Evolutionary conservation across 345 rosid genomes (phyloP).

Genomic region (Ceriops decandra): DNA sequence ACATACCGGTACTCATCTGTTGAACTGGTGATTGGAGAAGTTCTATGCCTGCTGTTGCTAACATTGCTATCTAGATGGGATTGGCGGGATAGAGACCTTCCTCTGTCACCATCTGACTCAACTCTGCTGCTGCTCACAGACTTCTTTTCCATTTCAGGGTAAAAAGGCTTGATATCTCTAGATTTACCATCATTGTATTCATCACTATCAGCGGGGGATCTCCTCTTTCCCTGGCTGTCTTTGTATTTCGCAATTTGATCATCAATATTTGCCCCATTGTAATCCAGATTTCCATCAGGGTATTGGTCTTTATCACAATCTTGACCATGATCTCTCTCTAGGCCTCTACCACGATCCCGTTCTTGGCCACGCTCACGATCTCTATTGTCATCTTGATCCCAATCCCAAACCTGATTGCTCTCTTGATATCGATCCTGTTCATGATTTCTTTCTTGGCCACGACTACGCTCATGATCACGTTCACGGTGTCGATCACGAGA

Average conservation of each 20-base stretch:
- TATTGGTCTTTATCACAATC: slow-evolving; percentile 14
- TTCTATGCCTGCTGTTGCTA: slow-evolving; percentile 35
- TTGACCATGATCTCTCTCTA: neutral
- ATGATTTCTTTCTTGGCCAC: slow-evolving; percentile 40
- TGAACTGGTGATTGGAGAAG: slow-evolving; percentile 56
- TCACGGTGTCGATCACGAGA: slow-evolving; percentile 31
- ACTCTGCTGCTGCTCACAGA: slow-evolving; percentile 43
- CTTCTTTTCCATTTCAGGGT: slow-evolving; percentile 46
- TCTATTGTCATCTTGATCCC: slow-evolving; percentile 31
- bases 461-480: slow-evolving; percentile 24
- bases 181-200: slow-evolving; percentile 48
- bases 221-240: slow-evolving; percentile 61
- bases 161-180: slow-evolving; percentile 30
- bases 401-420: slow-evolving; percentile 27
- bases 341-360: neutral
- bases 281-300: slow-evolving; percentile 20
- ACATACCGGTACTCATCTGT: slow-evolving; percentile 67
- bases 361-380: slow-evolving; percentile 6
- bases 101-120: slow-evolving; percentile 61
- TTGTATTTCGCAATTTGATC: slow-evolving; percentile 52
- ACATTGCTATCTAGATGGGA: slow-evolving; percentile 35
- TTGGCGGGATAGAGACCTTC: slow-evolving; percentile 62
- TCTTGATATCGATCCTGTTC: slow-evolving; percentile 18
- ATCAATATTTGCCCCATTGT: slow-evolving; percentile 41
- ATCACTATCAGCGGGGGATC: slow-evolving; percentile 66